These are phyloP conservation scores for Rhodotorula sp. DNA, from an alignment of 1,284 basidiomycete genomes.

Conservation along the genomic window DNA sequence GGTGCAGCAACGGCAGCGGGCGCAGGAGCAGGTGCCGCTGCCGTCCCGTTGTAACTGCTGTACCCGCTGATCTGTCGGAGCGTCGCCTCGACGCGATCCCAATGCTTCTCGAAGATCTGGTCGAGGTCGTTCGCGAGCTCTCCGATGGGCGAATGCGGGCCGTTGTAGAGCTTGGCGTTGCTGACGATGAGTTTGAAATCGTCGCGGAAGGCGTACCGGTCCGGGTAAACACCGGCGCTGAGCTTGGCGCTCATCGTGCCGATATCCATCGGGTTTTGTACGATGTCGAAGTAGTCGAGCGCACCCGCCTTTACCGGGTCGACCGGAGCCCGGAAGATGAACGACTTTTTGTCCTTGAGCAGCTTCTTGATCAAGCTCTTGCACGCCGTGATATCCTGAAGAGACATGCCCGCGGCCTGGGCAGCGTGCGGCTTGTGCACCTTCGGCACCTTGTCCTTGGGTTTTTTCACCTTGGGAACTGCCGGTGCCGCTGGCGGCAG, in stretches of 20 bases:
- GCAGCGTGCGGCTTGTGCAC: conserved; percentile 60
- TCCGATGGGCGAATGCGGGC: conserved; percentile 68
- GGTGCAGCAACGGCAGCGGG: not conserved
- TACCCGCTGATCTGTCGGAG: conserved; percentile 54
- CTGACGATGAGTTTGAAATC: conserved; percentile 86
- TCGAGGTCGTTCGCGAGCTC: conserved; percentile 76
- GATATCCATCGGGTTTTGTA: conserved; percentile 94
- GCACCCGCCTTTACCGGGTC: conserved; percentile 54
- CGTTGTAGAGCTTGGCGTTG: conserved; percentile 88
- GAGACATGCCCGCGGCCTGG: conserved; percentile 75
- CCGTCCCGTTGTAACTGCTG: conserved; percentile 30
- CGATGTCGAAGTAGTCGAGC: conserved; percentile 72
- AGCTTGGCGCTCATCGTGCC: conserved; percentile 85
- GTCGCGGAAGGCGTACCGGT: conserved; percentile 76
- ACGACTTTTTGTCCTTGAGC: conserved; percentile 63
- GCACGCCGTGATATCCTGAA: conserved; percentile 76
- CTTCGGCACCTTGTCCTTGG: conserved; percentile 48
- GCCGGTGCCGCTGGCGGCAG: not conserved
- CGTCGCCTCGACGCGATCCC: conserved; percentile 75
- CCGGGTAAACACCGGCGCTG: conserved; percentile 74
- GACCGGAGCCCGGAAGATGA: conserved; percentile 80
- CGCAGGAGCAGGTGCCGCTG: conserved; percentile 8
- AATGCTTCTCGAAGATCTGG: conserved; percentile 72
- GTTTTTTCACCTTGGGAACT: conserved; percentile 46
- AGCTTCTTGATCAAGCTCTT: conserved; percentile 80